A percentile compares a stretch with the other conserved stretches of the same genome.
These are phyloP conservation scores for Wickerhamomyces mucosus DNA, from an alignment of 805 yeast species.

Conservation along the genomic window DNA sequence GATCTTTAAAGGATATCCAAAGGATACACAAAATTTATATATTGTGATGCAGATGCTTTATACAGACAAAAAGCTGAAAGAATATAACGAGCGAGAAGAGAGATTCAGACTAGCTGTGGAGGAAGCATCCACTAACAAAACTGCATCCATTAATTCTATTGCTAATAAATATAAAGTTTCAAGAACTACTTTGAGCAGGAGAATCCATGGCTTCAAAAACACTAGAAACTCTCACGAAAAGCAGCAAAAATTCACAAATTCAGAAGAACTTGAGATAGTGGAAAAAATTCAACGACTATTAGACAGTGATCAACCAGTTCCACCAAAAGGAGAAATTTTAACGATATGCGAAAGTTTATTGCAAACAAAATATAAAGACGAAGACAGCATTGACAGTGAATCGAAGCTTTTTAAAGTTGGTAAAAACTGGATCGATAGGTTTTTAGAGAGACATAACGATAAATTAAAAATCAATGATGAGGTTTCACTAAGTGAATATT, in stretches of 20 bases:
- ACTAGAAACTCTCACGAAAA: slow-evolving; percentile 21
- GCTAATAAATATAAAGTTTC: slow-evolving; percentile 20
- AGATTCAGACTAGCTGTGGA: slow-evolving; percentile 20
- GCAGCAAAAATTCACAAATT: slow-evolving; percentile 21
- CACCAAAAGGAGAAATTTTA: slow-evolving; percentile 18
- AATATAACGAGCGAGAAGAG: slow-evolving; percentile 21
- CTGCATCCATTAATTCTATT: slow-evolving; percentile 20
- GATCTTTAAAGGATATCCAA: too few species aligned
- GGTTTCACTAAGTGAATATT: slow-evolving; percentile 18
- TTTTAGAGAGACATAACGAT: slow-evolving; percentile 20
- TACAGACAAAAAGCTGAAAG: slow-evolving; percentile 20
- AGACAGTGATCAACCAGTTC: slow-evolving; percentile 14
- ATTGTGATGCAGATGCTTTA: slow-evolving; percentile 11
- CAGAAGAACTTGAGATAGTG: slow-evolving; percentile 18
- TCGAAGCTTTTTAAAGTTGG: slow-evolving; percentile 17
- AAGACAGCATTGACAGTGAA: slow-evolving; percentile 4
- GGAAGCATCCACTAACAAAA: slow-evolving; percentile 18
- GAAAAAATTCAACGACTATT: slow-evolving; percentile 13
- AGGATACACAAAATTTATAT: too few species aligned
- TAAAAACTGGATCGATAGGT: slow-evolving; percentile 22
- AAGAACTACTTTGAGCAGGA: slow-evolving; percentile 20
- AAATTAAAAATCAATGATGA: slow-evolving; percentile 15
- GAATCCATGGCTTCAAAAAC: slow-evolving; percentile 21
- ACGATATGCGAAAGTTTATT: slow-evolving; percentile 16
- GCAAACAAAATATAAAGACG: slow-evolving; percentile 14